These are phyloP conservation scores for Rhodotorula sp. DNA, from an alignment of 1,284 basidiomycete genomes.

Conservation along the genomic window DNA sequence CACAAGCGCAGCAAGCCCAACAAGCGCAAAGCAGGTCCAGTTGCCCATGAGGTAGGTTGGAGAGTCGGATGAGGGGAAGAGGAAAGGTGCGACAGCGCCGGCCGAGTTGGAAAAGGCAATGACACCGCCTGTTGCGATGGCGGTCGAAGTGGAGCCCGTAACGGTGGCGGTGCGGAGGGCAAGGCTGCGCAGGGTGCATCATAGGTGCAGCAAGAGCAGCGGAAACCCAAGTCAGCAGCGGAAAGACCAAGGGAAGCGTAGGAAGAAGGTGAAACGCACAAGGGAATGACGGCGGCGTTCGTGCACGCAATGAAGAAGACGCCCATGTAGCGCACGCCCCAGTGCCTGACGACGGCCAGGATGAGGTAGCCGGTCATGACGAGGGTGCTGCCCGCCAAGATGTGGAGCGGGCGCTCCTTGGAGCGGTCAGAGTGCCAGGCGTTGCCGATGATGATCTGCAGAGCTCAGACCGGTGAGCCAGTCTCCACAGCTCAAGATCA, in stretches of 20 bases:
- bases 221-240: too few relatives aligned
- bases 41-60: constrained; percentile 36
- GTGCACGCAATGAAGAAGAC: constrained; percentile 47
- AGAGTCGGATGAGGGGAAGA: constrained; percentile 18
- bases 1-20: constrained; percentile 38
- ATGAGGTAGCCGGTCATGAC: constrained; percentile 45
- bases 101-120: constrained; percentile 47
- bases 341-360: constrained; percentile 42
- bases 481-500: too few relatives aligned
- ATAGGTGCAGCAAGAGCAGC: not conserved
- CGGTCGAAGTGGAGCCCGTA: constrained; percentile 44
- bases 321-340: constrained; percentile 44
- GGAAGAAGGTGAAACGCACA: constrained; percentile 6
- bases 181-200: not conserved
- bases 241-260: not conserved
- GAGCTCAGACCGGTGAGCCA: too few relatives aligned
- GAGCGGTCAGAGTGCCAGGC: constrained; percentile 28
- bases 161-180: constrained; percentile 46
- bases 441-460: constrained; percentile 25
- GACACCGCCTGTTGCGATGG: constrained; percentile 45
- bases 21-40: constrained; percentile 46
- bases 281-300: constrained; percentile 46
- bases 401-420: constrained; percentile 40
- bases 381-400: constrained; percentile 8
- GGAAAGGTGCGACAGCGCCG: constrained; percentile 42